These are phyloP conservation scores for Penicillium soppii DNA, from an alignment of 495 filamentous ascomycete species.

Conservation along the genomic window DNA sequence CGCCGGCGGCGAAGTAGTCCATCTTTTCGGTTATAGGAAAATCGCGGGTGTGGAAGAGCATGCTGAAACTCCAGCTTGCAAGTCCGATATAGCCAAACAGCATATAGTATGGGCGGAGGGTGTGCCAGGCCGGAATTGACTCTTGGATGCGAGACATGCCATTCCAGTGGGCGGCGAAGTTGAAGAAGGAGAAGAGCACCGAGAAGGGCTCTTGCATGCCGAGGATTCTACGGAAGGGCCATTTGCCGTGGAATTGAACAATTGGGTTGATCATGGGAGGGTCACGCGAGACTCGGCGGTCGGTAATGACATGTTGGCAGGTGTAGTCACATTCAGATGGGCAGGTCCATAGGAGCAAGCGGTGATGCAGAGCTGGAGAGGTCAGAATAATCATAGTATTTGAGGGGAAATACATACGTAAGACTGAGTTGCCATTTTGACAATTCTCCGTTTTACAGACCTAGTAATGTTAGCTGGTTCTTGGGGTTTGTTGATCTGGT, in stretches of 20 bases:
- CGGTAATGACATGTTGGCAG: slow-evolving; percentile 92
- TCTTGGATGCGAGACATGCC: slow-evolving; percentile 71
- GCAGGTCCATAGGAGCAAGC: slow-evolving; percentile 62
- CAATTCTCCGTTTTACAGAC: slow-evolving; percentile 83
- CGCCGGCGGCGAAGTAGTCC: slow-evolving; percentile 95
- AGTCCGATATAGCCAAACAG: slow-evolving; percentile 78
- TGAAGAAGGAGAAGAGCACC: slow-evolving; percentile 89
- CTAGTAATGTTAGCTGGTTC: slow-evolving; percentile 45
- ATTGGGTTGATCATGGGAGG: slow-evolving; percentile 63
- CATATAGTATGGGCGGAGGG: slow-evolving; percentile 78
- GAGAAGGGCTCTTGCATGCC: slow-evolving; percentile 94
- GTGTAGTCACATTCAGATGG: slow-evolving; percentile 95
- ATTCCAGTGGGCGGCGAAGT: slow-evolving; percentile 81
- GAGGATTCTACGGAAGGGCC: slow-evolving; percentile 87
- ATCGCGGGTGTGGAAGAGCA: slow-evolving; percentile 88
- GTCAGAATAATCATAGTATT: slow-evolving; percentile 13
- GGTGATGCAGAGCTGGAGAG: slow-evolving; percentile 46
- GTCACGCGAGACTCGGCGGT: slow-evolving; percentile 63
- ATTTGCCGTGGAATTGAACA: slow-evolving; percentile 98
- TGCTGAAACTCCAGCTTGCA: slow-evolving; percentile 80
- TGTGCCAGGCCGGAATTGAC: slow-evolving; percentile 67
- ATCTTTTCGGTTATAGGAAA: slow-evolving; percentile 84
- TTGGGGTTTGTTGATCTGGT: background rate
- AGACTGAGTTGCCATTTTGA: slow-evolving; percentile 43
- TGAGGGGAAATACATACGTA: slow-evolving; percentile 39